Evolutionary conservation across 345 rosid species (phyloP).

Genomic region (Combretum micranthum): DNA sequence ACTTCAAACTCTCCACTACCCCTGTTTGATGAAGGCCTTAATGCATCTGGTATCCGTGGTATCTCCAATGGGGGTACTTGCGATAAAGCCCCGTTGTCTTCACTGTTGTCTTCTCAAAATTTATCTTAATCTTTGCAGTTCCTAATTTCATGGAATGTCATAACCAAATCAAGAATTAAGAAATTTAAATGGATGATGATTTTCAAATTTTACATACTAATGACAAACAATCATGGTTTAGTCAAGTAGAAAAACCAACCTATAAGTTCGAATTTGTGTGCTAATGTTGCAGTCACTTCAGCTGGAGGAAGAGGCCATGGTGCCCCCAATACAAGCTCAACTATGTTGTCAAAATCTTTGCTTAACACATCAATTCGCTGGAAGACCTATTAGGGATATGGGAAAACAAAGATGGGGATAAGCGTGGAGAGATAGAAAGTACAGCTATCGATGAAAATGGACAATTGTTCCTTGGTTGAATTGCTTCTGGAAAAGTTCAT

Average conservation of each 20-base stretch:
- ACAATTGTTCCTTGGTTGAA: neutral
- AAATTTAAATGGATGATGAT: neutral
- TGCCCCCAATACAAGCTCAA: slow-evolving; percentile 71
- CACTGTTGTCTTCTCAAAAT: slow-evolving; percentile 69
- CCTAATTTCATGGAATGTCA: slow-evolving; percentile 27
- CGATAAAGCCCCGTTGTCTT: slow-evolving; percentile 59
- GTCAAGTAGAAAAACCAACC: slow-evolving; percentile 26
- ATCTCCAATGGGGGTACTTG: slow-evolving; percentile 74
- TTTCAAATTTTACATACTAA: neutral
- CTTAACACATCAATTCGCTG: slow-evolving; percentile 81
- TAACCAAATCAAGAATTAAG: neutral
- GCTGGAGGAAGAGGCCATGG: slow-evolving; percentile 87
- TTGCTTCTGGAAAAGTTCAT: too few species aligned
- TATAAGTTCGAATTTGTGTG: slow-evolving; percentile 82
- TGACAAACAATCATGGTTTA: neutral
- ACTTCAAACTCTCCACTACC: slow-evolving; percentile 82
- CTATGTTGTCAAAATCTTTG: slow-evolving; percentile 89
- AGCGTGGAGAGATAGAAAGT: neutral
- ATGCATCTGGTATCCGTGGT: slow-evolving; percentile 66
- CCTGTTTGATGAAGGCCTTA: slow-evolving; percentile 52
- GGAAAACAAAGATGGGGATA: too few species aligned
- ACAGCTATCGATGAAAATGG: neutral
- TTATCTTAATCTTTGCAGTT: slow-evolving; percentile 68
- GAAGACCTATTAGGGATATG: slow-evolving; percentile 47
- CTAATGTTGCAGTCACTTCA: slow-evolving; percentile 73